Conservation (phyloP, 495 filamentous ascomycete species). For the Pseudomonodictys pantanalensis region DNA sequence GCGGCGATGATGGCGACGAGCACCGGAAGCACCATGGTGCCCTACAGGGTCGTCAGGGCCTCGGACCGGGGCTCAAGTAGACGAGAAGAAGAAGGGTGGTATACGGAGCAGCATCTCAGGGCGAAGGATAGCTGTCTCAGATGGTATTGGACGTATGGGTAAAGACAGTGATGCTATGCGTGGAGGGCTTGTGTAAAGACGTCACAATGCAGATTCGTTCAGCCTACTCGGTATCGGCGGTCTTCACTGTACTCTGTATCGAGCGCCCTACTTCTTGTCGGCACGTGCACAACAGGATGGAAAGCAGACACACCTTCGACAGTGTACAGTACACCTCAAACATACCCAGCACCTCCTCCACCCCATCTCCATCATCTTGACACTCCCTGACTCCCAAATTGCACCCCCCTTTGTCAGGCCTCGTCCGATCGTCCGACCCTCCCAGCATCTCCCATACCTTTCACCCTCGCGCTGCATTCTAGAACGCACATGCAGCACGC, state of each 20-base stretch:
- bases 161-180: no score
- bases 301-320: no score
- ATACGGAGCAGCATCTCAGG: background rate
- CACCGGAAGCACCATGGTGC: slow-evolving; percentile 35
- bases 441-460: background rate
- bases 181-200: no score
- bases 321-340: no score
- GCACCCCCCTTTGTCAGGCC: background rate
- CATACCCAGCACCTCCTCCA: background rate
- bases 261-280: no score
- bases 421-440: background rate
- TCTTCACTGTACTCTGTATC: no score
- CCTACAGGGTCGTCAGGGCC: no score
- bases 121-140: background rate
- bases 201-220: no score
- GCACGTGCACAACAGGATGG: no score
- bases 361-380: background rate
- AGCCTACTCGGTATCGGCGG: no score
- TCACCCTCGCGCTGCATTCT: background rate
- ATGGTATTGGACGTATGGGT: no score
- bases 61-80: no score
- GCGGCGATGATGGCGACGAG: slow-evolving; percentile 32
- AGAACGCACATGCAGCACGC: background rate
- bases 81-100: background rate
- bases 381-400: background rate